Evolutionary conservation across 495 filamentous ascomycete genomes (phyloP).

Genomic region (Podospora pseudoanserina): DNA sequence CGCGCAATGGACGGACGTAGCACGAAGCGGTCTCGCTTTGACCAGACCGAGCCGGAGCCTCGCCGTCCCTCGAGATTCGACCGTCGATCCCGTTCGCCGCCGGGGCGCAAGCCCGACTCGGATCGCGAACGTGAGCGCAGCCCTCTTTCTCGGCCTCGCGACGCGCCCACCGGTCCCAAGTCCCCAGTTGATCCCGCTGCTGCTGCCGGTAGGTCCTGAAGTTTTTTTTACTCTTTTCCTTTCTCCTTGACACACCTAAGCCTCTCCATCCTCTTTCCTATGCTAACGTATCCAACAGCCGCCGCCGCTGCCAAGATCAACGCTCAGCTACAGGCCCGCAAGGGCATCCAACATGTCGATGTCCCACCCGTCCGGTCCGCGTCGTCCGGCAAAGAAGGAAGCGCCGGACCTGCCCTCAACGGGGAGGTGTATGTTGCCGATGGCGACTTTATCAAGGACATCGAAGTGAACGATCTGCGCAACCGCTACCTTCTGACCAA

Average conservation of each 20-base stretch:
- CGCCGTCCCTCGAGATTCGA: constrained; percentile 73
- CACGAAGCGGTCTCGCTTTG: constrained; percentile 85
- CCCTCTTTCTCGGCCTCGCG: constrained; percentile 59
- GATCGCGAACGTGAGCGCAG: constrained; percentile 79
- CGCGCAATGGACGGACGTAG: constrained; percentile 65
- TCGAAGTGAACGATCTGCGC: constrained; percentile 96
- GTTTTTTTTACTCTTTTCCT: too few species aligned
- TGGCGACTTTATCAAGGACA: constrained; percentile 95
- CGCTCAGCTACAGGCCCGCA: constrained; percentile 85
- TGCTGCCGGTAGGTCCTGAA: constrained; percentile 64
- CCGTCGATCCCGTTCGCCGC: constrained; percentile 82
- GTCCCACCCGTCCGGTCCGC: constrained; percentile 76
- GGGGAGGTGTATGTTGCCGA: constrained; percentile 90
- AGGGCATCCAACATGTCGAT: constrained; percentile 90
- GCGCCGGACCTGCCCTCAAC: constrained; percentile 51
- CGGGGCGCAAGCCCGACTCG: constrained; percentile 53
- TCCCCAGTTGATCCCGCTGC: constrained; percentile 68
- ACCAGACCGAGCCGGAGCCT: constrained; percentile 77
- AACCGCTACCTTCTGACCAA: constrained; percentile 98
- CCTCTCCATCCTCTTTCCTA: too few species aligned
- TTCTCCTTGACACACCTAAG: too few species aligned
- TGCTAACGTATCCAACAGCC: constrained; percentile 51
- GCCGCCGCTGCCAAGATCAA: constrained; percentile 93
- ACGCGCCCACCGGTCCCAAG: constrained; percentile 47
- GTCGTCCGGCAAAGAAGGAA: constrained; percentile 27